phyloP scores from a whole-genome alignment of 2,329 filamentous ascomycete genomes.

The Neonectria hederae region DNA sequence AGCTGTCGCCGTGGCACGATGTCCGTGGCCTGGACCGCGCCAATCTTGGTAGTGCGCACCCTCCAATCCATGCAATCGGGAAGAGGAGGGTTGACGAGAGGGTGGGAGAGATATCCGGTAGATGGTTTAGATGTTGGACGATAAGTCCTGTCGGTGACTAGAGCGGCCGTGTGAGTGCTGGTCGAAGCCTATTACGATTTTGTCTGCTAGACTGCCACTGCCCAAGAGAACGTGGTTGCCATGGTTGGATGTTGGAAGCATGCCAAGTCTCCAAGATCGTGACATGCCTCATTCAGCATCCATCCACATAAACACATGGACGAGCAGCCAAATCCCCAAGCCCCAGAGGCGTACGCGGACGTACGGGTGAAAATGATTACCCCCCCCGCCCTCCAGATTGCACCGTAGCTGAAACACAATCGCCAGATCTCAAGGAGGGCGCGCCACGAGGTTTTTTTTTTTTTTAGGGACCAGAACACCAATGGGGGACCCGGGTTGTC shows the following conservation, averaged over 20 bases:
- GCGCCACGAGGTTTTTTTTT: conserved; percentile 26
- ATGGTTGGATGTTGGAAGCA: not conserved
- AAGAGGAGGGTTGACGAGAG: conserved; percentile 18
- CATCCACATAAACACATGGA: not conserved
- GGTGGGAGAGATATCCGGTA: conserved; percentile 34
- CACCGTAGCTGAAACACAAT: conserved; percentile 18
- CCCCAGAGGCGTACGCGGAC: conserved; percentile 6
- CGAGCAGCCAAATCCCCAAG: not conserved
- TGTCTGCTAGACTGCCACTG: not conserved
- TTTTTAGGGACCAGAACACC: conserved; percentile 15
- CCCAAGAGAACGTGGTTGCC: not conserved
- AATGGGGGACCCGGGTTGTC: conserved; percentile 13
- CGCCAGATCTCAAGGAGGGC: conserved; percentile 14
- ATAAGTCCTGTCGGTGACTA: not conserved
- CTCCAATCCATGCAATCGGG: not conserved
- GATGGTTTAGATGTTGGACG: conserved; percentile 16
- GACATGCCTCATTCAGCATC: not conserved
- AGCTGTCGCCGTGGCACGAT: conserved; percentile 5
- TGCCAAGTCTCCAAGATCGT: not conserved
- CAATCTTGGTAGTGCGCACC: conserved; percentile 21
- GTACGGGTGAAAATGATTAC: not conserved
- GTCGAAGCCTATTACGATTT: not conserved
- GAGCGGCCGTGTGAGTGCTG: not conserved
- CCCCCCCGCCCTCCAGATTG: not conserved
- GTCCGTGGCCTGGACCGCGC: conserved; percentile 20